A percentile compares a stretch with the other conserved stretches of the same genome.
phyloP scores from a whole-genome alignment of 2,329 filamentous ascomycete species.

The Aspergillus fumigatiaffinis region DNA sequence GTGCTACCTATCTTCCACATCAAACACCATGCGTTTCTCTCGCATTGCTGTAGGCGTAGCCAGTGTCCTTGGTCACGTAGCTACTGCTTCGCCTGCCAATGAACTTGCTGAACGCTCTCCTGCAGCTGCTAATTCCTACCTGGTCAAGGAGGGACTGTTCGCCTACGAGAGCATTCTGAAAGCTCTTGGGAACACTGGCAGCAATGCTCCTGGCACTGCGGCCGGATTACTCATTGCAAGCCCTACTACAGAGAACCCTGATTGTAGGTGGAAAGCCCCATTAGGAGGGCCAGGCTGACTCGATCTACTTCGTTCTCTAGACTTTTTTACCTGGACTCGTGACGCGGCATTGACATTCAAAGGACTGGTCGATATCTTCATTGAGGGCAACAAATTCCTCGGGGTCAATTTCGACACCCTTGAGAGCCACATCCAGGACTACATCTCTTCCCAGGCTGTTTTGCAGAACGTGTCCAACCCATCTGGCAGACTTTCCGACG shows the following conservation, averaged over 20 bases:
- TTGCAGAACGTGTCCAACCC: constrained; percentile 65
- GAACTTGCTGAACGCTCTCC: not conserved
- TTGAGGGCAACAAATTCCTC: constrained; percentile 49
- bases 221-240: constrained; percentile 53
- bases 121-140: not conserved
- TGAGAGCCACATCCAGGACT: constrained; percentile 61
- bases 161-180: not conserved
- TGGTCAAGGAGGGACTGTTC: not conserved
- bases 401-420: constrained; percentile 34
- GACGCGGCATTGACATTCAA: constrained; percentile 69
- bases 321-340: constrained; percentile 73
- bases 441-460: constrained; percentile 60
- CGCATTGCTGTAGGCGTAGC: not conserved
- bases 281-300: not conserved
- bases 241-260: constrained; percentile 48
- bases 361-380: constrained; percentile 62
- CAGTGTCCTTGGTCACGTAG: not conserved
- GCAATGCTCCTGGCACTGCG: constrained; percentile 35
- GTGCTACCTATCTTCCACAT: not conserved
- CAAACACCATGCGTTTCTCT: not conserved
- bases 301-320: constrained; percentile 35
- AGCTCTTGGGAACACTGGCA: not conserved
- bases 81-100: not conserved
- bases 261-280: constrained; percentile 41
- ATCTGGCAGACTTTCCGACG: constrained; percentile 51